These are phyloP conservation scores for Pleodorina starrii DNA, from an alignment of 139 green algal genomes.

Conservation along the genomic window DNA sequence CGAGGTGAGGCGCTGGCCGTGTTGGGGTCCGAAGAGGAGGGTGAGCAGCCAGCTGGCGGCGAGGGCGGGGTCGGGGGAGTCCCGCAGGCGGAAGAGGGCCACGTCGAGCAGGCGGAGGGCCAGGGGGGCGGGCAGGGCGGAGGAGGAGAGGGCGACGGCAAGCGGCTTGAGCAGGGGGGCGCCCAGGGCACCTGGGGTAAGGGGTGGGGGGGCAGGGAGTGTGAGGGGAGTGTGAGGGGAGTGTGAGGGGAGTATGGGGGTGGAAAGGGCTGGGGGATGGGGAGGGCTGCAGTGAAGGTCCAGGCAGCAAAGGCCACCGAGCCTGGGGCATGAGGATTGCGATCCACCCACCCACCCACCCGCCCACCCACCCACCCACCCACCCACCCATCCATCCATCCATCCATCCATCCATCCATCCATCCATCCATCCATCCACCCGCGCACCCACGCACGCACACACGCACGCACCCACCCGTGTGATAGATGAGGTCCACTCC, in stretches of 20 bases:
- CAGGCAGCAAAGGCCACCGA: background rate
- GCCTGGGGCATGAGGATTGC: background rate
- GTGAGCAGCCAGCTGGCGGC: conserved; percentile 40
- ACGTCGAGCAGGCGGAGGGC: conserved; percentile 43
- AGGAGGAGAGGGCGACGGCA: background rate
- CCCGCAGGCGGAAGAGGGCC: conserved; percentile 18
- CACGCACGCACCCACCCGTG: conserved; percentile 47
- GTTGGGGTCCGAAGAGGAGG: conserved; percentile 39
- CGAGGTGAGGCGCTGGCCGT: conserved; percentile 19
- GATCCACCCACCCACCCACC: conserved; percentile 1
- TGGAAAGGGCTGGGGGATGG: background rate
- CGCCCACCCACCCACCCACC: background rate
- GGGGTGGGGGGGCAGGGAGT: too few species aligned
- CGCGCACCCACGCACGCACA: too few species aligned
- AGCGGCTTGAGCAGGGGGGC: conserved; percentile 36
- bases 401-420: background rate
- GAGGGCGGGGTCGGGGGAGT: conserved; percentile 32
- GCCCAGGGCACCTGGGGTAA: conserved; percentile 2
- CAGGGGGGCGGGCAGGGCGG: background rate
- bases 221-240: background rate
- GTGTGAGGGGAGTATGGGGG: background rate
- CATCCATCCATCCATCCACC: background rate
- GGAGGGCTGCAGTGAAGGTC: too few species aligned
- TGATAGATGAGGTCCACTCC: conserved; percentile 61
- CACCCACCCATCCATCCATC: background rate